These are phyloP conservation scores for Eurotiales sp. DNA, from an alignment of 2,329 filamentous ascomycete genomes.

Conservation along the genomic window DNA sequence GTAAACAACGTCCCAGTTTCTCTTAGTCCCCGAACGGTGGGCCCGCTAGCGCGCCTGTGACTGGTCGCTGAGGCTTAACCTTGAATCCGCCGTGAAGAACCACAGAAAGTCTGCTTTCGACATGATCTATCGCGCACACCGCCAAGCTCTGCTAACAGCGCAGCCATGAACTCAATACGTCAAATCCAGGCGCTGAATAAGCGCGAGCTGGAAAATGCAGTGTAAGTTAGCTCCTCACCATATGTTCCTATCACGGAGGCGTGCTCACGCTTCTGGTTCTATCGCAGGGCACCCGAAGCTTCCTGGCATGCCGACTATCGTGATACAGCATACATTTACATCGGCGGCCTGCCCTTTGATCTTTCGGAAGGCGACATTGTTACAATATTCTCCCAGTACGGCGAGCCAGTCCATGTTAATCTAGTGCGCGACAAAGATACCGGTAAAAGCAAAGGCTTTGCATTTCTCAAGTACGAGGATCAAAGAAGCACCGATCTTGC, in stretches of 20 bases:
- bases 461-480: constrained; percentile 97
- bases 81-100: too few relatives aligned
- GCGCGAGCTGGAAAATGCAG: constrained; percentile 83
- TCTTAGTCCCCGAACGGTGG: constrained; percentile 10
- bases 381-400: constrained; percentile 95
- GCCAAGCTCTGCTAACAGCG: too few relatives aligned
- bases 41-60: not conserved
- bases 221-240: constrained; percentile 52
- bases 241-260: constrained; percentile 12
- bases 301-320: constrained; percentile 98
- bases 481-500: constrained; percentile 93
- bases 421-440: constrained; percentile 93
- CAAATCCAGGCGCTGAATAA: constrained; percentile 91
- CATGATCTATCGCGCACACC: too few relatives aligned
- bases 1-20: constrained; percentile 12
- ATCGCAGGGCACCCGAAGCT: constrained; percentile 67
- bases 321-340: constrained; percentile 94
- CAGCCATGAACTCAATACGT: constrained; percentile 85
- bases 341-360: constrained; percentile 88
- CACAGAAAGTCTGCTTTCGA: too few relatives aligned
- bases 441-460: constrained; percentile 90
- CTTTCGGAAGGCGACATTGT: constrained; percentile 93
- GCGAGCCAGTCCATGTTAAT: constrained; percentile 90
- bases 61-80: too few relatives aligned
- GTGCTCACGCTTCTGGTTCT: constrained; percentile 6